Evolutionary conservation across 2,329 filamentous ascomycete species (phyloP).

Genomic region (Paracoccidioides lutzii): DNA sequence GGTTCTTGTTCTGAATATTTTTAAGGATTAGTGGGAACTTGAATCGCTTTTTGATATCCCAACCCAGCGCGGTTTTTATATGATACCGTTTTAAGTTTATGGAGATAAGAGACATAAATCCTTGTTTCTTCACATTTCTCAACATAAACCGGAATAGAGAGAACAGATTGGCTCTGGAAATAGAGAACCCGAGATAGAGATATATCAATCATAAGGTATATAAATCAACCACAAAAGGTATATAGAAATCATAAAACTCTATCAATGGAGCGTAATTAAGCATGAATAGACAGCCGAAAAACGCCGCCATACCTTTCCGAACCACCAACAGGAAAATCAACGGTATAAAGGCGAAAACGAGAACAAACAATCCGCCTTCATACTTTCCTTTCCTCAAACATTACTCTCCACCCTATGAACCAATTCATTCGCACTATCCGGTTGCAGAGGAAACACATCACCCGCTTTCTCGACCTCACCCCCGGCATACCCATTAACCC

Average conservation of each 20-base stretch:
- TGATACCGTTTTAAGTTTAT: neutral
- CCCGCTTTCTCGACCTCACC: slow-evolving; percentile 17
- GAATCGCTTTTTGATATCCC: too few species aligned
- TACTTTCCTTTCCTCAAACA: neutral
- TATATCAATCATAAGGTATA: neutral
- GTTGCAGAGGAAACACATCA: neutral
- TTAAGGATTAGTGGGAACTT: too few species aligned
- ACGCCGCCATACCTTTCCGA: neutral
- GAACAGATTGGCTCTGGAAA: neutral
- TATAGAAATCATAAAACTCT: neutral
- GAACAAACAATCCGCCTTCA: neutral
- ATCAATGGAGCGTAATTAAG: too few species aligned
- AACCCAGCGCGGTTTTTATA: too few species aligned
- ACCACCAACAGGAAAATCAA: neutral
- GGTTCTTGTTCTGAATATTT: too few species aligned
- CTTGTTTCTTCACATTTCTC: neutral
- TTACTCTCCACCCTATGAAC: neutral
- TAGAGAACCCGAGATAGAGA: neutral
- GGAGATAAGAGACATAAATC: neutral
- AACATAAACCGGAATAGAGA: neutral
- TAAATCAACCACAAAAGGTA: neutral
- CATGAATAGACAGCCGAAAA: neutral
- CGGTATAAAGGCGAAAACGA: neutral
- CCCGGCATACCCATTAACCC: slow-evolving; percentile 19
- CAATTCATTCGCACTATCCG: neutral